Evolutionary conservation across 2,329 filamentous ascomycete genomes (phyloP).

Genomic region (Monilinia vaccinii-corymbosi): DNA sequence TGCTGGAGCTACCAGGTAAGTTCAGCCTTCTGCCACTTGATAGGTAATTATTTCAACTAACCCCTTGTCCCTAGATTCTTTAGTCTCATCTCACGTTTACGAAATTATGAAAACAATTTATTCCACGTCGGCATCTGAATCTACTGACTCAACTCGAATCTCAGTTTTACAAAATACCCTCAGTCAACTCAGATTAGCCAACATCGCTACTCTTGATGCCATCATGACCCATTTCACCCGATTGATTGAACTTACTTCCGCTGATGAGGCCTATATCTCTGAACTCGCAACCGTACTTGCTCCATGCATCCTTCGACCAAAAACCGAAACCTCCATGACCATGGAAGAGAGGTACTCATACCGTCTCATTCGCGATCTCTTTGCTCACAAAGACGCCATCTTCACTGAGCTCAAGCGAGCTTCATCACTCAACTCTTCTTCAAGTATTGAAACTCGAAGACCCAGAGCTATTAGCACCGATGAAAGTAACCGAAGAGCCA

Average conservation of each 20-base stretch:
- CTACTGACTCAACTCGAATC: slow-evolving; percentile 68
- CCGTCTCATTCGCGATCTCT: slow-evolving; percentile 82
- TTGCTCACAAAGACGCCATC: slow-evolving; percentile 88
- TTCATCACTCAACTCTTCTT: slow-evolving; percentile 60
- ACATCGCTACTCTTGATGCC: slow-evolving; percentile 97
- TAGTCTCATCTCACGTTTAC: slow-evolving; percentile 96
- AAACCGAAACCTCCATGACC: slow-evolving; percentile 78
- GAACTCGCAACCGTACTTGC: slow-evolving; percentile 67
- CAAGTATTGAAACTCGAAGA: slow-evolving; percentile 50
- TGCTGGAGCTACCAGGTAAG: slow-evolving; percentile 87
- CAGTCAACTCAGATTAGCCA: slow-evolving; percentile 86
- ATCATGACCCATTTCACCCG: slow-evolving; percentile 98
- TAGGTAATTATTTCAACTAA: slow-evolving; percentile 17
- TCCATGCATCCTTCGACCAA: slow-evolving; percentile 80
- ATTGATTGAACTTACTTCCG: slow-evolving; percentile 91
- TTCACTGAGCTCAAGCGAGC: slow-evolving; percentile 94
- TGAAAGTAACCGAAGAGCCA: slow-evolving; percentile 85
- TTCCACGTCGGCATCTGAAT: slow-evolving; percentile 67
- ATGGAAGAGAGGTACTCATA: slow-evolving; percentile 93
- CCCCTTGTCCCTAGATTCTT: slow-evolving; percentile 58
- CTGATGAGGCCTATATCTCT: slow-evolving; percentile 76
- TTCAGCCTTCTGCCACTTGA: slow-evolving; percentile 11
- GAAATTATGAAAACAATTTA: slow-evolving; percentile 99
- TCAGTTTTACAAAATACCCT: slow-evolving; percentile 92
- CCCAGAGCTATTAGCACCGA: slow-evolving; percentile 88